Conservation (phyloP, 106 monocot species). For the Dendrobium chrysotoxum region DNA sequence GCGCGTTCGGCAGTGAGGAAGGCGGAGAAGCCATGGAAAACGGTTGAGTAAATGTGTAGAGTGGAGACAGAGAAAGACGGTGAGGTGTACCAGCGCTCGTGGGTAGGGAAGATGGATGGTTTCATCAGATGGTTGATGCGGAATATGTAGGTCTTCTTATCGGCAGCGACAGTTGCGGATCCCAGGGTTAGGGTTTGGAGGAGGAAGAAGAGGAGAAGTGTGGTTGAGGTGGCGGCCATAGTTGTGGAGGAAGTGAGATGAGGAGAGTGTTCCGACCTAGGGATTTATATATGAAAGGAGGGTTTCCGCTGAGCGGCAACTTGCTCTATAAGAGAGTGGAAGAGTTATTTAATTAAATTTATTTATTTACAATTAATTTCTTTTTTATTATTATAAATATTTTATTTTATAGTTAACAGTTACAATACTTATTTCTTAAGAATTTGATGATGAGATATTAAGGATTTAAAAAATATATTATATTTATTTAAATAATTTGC, state of each 20-base stretch:
- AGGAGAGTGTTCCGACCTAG: neutral
- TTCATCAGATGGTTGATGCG: slow-evolving; percentile 49
- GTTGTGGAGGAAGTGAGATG: neutral
- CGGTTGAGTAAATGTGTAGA: slow-evolving; percentile 72
- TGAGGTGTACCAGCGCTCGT: slow-evolving; percentile 76
- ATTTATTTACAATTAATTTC: too few relatives aligned
- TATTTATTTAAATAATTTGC: too few relatives aligned
- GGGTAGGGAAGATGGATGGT: slow-evolving; percentile 69
- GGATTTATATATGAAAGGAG: neutral
- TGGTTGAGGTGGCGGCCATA: slow-evolving; percentile 21
- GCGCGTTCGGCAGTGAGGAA: slow-evolving; percentile 33
- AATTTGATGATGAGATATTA: too few relatives aligned
- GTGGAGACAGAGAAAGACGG: slow-evolving; percentile 27
- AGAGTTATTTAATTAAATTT: neutral
- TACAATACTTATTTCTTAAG: too few relatives aligned
- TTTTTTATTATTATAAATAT: too few relatives aligned
- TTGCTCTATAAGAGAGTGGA: neutral
- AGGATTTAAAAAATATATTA: too few relatives aligned
- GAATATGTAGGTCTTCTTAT: slow-evolving; percentile 72
- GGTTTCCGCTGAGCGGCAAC: neutral
- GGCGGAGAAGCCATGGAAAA: slow-evolving; percentile 97
- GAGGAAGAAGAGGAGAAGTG: slow-evolving; percentile 9
- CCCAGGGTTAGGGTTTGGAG: slow-evolving; percentile 10
- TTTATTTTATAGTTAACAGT: too few relatives aligned
- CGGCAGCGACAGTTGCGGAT: neutral